Evolutionary conservation across 2,329 filamentous ascomycete species (phyloP).

Genomic region (Exophiala phaeomuriformis): DNA sequence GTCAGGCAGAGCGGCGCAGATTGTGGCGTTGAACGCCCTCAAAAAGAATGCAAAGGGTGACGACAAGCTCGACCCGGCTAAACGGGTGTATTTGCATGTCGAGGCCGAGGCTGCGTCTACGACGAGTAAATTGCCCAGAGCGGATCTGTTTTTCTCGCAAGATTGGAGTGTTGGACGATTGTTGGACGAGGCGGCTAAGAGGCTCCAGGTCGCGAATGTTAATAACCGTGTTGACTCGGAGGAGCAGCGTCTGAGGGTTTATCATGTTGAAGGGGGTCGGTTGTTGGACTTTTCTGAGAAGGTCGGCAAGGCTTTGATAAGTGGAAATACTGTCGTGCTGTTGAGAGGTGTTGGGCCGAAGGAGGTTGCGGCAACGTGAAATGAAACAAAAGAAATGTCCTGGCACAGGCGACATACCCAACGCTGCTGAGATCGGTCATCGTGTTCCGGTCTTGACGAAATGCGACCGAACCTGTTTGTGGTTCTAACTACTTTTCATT

Average conservation of each 20-base stretch:
- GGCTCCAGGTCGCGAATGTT: constrained; percentile 39
- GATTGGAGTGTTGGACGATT: constrained; percentile 83
- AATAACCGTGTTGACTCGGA: constrained; percentile 40
- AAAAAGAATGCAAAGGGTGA: constrained; percentile 90
- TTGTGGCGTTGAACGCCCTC: constrained; percentile 65
- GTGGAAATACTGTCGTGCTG: constrained; percentile 84
- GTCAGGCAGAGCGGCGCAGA: constrained; percentile 54
- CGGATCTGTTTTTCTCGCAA: constrained; percentile 69
- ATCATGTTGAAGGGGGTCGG: constrained; percentile 84
- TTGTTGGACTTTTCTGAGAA: constrained; percentile 84
- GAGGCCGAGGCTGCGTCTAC: constrained; percentile 76
- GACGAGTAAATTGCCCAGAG: constrained; percentile 72
- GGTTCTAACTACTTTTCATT: no score
- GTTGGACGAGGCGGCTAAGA: constrained; percentile 40
- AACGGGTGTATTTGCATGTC: constrained; percentile 82
- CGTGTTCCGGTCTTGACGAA: no score
- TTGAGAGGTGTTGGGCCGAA: constrained; percentile 77
- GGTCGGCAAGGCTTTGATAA: constrained; percentile 63
- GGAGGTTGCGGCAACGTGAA: constrained; percentile 13
- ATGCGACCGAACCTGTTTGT: no score
- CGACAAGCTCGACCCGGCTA: constrained; percentile 67
- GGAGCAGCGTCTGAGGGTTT: constrained; percentile 74
- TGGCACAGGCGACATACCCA: no score
- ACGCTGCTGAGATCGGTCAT: no score
- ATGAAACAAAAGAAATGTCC: neutral